phyloP scores from a whole-genome alignment of 331 rosid species.

The Telfairia occidentalis region DNA sequence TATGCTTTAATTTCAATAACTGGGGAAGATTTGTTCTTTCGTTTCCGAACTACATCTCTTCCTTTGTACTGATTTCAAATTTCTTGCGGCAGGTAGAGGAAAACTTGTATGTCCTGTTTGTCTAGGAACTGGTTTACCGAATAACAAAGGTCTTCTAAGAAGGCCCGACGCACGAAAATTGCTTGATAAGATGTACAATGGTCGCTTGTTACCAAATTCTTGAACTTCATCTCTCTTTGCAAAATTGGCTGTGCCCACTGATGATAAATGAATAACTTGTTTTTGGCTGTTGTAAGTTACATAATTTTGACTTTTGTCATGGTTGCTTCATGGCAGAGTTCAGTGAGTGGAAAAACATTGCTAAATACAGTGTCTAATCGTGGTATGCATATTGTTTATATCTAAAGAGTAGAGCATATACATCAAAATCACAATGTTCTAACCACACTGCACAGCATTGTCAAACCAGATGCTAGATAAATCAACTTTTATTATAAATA shows the following conservation, averaged over 20 bases:
- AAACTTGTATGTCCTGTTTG: conserved; percentile 96
- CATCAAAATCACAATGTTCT: neutral
- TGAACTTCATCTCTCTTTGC: conserved; percentile 13
- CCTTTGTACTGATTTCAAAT: neutral
- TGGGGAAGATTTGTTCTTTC: too few relatives aligned
- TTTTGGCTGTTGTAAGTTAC: neutral
- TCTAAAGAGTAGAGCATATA: neutral
- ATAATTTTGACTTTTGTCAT: neutral
- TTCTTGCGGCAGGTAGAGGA: conserved; percentile 56
- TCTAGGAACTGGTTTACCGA: conserved; percentile 89
- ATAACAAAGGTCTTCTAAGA: conserved; percentile 84
- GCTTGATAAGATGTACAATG: conserved; percentile 90
- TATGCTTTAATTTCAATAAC: too few relatives aligned
- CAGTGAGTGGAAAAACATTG: neutral
- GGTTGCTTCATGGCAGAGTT: neutral
- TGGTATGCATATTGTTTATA: neutral
- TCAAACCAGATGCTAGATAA: neutral
- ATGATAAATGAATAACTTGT: neutral
- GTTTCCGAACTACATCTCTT: neutral
- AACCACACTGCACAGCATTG: neutral
- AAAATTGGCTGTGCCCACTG: neutral
- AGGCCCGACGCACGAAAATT: conserved; percentile 75
- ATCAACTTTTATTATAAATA: neutral
- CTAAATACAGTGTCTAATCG: neutral
- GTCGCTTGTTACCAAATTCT: conserved; percentile 68